Base-by-base conservation (phyloP, 805 yeast species). In the Soucietia sequanensis region DNA sequence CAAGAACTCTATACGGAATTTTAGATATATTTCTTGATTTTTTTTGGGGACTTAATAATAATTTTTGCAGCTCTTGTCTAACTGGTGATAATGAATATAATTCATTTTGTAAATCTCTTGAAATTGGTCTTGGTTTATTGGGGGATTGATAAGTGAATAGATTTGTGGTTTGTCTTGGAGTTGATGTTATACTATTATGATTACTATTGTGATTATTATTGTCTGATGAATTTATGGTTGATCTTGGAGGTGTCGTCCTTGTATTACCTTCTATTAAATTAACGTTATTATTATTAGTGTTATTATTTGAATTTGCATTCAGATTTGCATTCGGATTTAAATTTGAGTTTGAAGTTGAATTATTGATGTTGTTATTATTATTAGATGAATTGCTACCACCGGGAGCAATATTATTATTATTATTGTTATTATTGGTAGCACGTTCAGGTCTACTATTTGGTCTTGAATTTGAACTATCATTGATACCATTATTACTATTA, bases 1-100 rank as follows among this genome's bases (percentile, higher is more conserved):
- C 99, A 28, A 91, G 72, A 4, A 91, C 97, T 37, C 96, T 72
- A 52, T 84, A 89, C 0, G 99, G 98, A 1, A 89, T 86, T 52
- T 84, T 86, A 3, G 93, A 72, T 14, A 93, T 85, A 20, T 76
- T 74, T 29, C 99, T 65, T 2, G 84, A 78, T 50, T 79, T 83
- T 59, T 82, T 87, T 38, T 84, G 81, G 0, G 97, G 97, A 2
- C 91, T 81, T 33, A 90, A 62, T 28, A 93, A 66, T 17, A 90
- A 60, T 47, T 78, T 75, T 48, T 90, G 95, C 2, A 91, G 79
- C 46, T 90, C 98, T 38, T 84, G 84, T 33, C 98, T 73, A 23
- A 91, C 95, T 0, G 96, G 95, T 1, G 95, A 83, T 18, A 82
- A 58, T 1, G 95, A 83, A 51, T 85, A 87, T 17, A 86, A 70